Percentiles rank a stretch among this genome's conserved stretches.
Conservation (phyloP, 106 monocot genomes). For the Agapanthus africanus region DNA sequence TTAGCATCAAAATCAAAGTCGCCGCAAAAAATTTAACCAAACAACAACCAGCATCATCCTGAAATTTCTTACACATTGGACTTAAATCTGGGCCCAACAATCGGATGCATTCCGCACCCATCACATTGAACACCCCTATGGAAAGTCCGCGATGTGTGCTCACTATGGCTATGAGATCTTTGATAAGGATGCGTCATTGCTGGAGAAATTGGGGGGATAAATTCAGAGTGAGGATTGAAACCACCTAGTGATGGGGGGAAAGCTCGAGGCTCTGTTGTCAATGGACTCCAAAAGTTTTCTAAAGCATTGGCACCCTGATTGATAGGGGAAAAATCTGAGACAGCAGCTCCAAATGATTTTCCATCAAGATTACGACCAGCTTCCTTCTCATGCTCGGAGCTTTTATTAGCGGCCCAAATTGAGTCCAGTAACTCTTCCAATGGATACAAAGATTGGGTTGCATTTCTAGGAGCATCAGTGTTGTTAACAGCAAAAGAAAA, state of each 20-base stretch:
- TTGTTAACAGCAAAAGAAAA: conserved; percentile 11
- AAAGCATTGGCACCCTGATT: not conserved
- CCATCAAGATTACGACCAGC: not conserved
- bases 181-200: conserved; percentile 1
- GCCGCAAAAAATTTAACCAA: not conserved
- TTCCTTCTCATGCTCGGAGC: conserved; percentile 5
- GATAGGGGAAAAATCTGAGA: not conserved
- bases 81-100: conserved; percentile 70
- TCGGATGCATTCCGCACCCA: conserved; percentile 85
- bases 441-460: not conserved
- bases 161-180: conserved; percentile 5
- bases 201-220: not conserved
- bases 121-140: conserved; percentile 72
- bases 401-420: not conserved
- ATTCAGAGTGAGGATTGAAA: conserved; percentile 5
- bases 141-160: conserved; percentile 20
- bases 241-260: conserved; percentile 5
- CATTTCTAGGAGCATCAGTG: not conserved
- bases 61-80: conserved; percentile 62
- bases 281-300: not conserved
- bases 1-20: not conserved
- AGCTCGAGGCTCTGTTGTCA: not conserved
- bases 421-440: conserved; percentile 21
- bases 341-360: conserved; percentile 12
- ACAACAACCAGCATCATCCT: not conserved